A percentile compares a stretch with the other conserved stretches of the same genome.
phyloP scores from a whole-genome alignment of 2,329 filamentous ascomycete genomes.

The Sporothrix humicola region DNA sequence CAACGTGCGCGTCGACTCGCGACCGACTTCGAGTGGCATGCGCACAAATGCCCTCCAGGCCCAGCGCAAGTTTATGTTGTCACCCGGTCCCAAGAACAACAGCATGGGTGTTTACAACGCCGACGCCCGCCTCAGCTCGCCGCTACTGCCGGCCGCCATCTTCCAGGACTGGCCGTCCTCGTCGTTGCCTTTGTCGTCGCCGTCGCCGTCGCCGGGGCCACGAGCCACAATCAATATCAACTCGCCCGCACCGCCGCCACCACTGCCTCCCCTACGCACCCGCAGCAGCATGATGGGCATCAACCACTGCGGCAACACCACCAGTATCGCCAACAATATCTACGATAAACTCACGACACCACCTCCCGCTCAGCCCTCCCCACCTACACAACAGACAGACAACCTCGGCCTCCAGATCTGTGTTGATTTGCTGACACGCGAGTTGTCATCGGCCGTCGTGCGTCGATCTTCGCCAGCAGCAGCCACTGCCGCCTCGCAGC shows the following conservation, averaged over 20 bases:
- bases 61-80: constrained; percentile 28
- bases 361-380: constrained; percentile 19
- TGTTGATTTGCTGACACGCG: constrained; percentile 56
- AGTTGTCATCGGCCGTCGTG: constrained; percentile 53
- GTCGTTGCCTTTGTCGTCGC: too few relatives aligned
- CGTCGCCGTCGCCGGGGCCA: too few relatives aligned
- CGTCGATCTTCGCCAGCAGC: constrained; percentile 27
- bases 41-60: not conserved
- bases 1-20: constrained; percentile 34
- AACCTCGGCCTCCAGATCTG: constrained; percentile 57
- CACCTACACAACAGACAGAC: constrained; percentile 42
- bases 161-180: not conserved
- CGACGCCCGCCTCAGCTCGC: not conserved
- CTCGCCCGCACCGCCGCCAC: constrained; percentile 9
- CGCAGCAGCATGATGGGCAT: constrained; percentile 20
- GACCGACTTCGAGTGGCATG: not conserved
- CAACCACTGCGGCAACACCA: not conserved
- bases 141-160: not conserved
- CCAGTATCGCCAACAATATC: not conserved
- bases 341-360: constrained; percentile 10
- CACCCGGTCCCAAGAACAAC: not conserved
- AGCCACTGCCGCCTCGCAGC: constrained; percentile 23
- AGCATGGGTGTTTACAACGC: not conserved
- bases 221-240: not conserved
- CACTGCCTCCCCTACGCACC: constrained; percentile 26